Evolutionary conservation across 805 yeast species (phyloP), one percentile per base, ranked within the genome.

Genomic region (Priceomyces carsonii): DNA sequence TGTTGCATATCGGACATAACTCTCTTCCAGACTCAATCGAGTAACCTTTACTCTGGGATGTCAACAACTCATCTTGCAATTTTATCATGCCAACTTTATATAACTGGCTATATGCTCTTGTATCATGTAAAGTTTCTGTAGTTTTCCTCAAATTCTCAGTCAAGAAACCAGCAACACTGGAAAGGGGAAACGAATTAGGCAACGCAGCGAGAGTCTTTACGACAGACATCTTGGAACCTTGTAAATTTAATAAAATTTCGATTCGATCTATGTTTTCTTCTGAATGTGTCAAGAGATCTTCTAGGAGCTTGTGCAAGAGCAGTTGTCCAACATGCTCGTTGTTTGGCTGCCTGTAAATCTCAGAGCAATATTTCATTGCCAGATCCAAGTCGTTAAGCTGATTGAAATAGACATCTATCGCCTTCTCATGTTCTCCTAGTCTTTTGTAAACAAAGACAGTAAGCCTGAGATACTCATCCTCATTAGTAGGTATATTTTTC

Each of bases 281-380:
- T 25, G 69, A 55, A 26, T 62, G 55, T 38, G 61, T 54, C n/a
- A 79, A 57, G 21, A 71, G 50, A 40, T 71, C 72, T 26, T 72
- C 75, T 18, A 82, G 53, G 15, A 81, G 59, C 26, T 65, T 68
- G 33, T 75, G 75, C n/a, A 83, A 61, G 7, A 75, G 54, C 4
- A 52, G 39, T 18, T 56, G 44, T 2, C 86, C 85, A 13, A 54
- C 42, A n/a, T 48, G 51, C 8, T 55, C 25, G 30, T 72, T 66
- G 2, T 47, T 38, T 1, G 60, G 57, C 26, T 44, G 52, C 18
- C 34, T 38, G 41, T 71, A 75, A 0, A 85, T 60, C 3, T 63
- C 62, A 1, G 72, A 57, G 42, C 93, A 81, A 48, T 85, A 85
- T 3, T 60, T 52, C 40, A 82, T 71, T 0, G 95, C 85, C n/a